These are phyloP conservation scores for Colletotrichum destructivum DNA, from an alignment of 2,329 filamentous ascomycete species.

Conservation along the genomic window DNA sequence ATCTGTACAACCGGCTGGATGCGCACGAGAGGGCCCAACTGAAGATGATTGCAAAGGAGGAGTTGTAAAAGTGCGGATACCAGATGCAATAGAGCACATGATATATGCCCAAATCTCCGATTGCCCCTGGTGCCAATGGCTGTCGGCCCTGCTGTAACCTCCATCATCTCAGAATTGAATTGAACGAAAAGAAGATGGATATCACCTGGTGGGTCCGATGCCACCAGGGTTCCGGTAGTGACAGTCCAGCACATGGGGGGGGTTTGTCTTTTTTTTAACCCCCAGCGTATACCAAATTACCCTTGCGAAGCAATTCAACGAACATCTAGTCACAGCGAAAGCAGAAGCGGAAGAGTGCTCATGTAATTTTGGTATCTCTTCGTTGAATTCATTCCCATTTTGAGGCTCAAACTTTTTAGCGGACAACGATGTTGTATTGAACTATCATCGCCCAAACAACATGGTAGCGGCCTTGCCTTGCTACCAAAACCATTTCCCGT, in stretches of 20 bases:
- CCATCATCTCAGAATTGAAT: background rate
- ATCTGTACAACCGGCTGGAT: constrained; percentile 35
- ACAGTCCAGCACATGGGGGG: background rate
- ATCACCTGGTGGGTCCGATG: background rate
- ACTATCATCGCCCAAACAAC: constrained; percentile 45
- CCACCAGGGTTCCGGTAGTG: constrained; percentile 9
- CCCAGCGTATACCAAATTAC: too few relatives aligned
- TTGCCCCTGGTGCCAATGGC: background rate
- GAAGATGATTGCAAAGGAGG: constrained; percentile 45
- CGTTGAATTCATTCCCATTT: constrained; percentile 42
- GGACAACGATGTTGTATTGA: constrained; percentile 47
- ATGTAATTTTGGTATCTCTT: constrained; percentile 39
- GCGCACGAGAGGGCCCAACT: constrained; percentile 40
- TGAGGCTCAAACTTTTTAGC: constrained; percentile 42
- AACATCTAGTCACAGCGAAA: background rate
- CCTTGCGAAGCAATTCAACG: accelerated
- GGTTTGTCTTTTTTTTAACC: background rate
- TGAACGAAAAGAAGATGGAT: too few relatives aligned
- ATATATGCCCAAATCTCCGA: constrained; percentile 28
- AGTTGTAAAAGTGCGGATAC: constrained; percentile 47
- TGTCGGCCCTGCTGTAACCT: background rate
- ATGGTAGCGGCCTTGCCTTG: constrained; percentile 50
- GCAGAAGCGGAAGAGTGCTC: background rate
- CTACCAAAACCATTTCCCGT: constrained; percentile 70
- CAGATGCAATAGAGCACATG: constrained; percentile 2